Evolutionary conservation across 768 basidiomycete species (phyloP).

Genomic region (Neoboletus subvelutipes): DNA sequence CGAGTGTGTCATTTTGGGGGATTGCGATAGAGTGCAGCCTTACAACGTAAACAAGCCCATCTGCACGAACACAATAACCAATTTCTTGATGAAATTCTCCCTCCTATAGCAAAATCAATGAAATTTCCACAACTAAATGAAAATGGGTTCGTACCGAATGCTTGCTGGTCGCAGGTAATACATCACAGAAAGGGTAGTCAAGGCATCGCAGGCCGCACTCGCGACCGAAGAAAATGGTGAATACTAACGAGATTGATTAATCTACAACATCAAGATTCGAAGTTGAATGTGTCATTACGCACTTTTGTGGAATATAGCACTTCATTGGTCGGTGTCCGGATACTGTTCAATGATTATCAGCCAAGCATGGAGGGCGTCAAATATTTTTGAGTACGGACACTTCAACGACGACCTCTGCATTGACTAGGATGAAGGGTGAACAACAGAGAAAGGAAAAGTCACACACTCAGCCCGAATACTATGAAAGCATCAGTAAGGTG

Average conservation of each 20-base stretch:
- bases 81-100: conserved; percentile 2
- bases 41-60: conserved; percentile 18
- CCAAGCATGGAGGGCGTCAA: too few species aligned
- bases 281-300: neutral
- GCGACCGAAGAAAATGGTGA: neutral
- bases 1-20: neutral
- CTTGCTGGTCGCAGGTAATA: conserved; percentile 12
- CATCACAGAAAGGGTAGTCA: conserved; percentile 9
- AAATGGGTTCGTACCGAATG: neutral
- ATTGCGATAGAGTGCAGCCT: neutral
- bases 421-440: neutral
- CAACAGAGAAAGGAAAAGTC: neutral
- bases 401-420: neutral
- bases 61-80: conserved; percentile 9
- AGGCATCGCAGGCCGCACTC: conserved; percentile 7
- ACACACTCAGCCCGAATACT: conserved; percentile 14
- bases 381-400: conserved; percentile 3
- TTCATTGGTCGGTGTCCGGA: neutral
- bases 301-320: neutral
- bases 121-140: neutral
- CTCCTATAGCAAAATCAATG: neutral
- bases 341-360: conserved; percentile 2
- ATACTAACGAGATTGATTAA: neutral
- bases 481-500: neutral
- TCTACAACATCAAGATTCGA: neutral